phyloP scores from a whole-genome alignment of 2,329 filamentous ascomycete genomes.

The Colletotrichum sp. region DNA sequence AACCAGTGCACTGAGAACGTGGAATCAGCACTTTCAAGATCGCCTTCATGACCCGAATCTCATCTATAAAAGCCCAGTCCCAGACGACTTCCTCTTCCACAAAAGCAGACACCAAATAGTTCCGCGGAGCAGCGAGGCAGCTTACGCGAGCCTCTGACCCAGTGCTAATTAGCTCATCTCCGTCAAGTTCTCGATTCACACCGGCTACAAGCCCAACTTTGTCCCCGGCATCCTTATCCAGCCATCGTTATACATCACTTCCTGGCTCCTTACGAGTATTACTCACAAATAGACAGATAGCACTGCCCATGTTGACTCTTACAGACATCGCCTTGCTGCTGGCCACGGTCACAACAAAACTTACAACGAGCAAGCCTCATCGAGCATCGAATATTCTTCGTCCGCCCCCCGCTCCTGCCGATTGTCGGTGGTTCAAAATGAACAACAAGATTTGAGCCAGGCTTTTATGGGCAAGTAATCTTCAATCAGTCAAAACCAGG shows the following conservation, averaged over 20 bases:
- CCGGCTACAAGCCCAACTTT: neutral
- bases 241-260: neutral
- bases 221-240: neutral
- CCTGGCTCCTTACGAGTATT: neutral
- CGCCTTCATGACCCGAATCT: fast-evolving
- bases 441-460: neutral
- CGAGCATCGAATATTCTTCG: neutral
- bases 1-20: fast-evolving
- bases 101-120: neutral
- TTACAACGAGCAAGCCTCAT: neutral
- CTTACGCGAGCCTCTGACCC: neutral
- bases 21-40: neutral
- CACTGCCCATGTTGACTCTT: fast-evolving
- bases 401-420: no score
- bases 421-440: neutral
- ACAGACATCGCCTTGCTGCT: neutral
- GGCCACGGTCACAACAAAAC: fast-evolving
- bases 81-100: neutral
- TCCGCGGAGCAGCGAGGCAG: no score
- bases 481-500: fast-evolving
- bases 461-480: fast-evolving
- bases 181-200: neutral
- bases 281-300: neutral
- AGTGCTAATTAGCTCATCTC: neutral
- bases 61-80: neutral